A percentile compares a stretch with the other conserved stretches of the same genome.
phyloP scores from a whole-genome alignment of 2,329 filamentous ascomycete species.

The Trichoderma koningiopsis region DNA sequence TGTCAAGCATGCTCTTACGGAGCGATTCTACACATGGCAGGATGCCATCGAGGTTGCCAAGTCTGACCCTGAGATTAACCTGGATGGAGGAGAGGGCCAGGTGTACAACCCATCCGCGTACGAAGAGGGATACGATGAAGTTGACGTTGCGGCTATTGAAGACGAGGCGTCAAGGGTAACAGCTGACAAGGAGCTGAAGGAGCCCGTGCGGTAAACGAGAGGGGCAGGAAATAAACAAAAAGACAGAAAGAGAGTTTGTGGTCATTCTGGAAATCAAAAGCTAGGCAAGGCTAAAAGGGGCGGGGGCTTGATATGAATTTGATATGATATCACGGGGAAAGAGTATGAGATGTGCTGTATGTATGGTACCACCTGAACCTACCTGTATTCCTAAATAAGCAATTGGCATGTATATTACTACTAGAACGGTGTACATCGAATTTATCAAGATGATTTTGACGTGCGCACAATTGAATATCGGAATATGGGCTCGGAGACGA shows the following conservation, averaged over 20 bases:
- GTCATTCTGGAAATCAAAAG: neutral
- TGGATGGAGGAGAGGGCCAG: constrained; percentile 50
- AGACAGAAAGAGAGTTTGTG: neutral
- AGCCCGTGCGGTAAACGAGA: constrained; percentile 1
- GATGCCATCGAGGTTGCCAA: constrained; percentile 69
- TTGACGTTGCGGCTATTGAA: constrained; percentile 17
- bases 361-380: neutral
- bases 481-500: constrained; percentile 1
- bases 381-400: neutral
- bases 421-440: constrained; percentile 8
- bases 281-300: neutral
- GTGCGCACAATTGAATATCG: neutral
- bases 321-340: constrained; percentile 4
- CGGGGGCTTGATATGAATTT: neutral
- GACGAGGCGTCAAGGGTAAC: constrained; percentile 18
- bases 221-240: neutral
- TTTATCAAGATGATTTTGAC: constrained; percentile 15
- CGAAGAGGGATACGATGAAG: constrained; percentile 38
- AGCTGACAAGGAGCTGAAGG: neutral
- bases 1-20: constrained; percentile 83
- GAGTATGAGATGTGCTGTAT: constrained; percentile 2
- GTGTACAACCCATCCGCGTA: constrained; percentile 52
- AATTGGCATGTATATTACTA: constrained; percentile 18
- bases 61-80: constrained; percentile 67
- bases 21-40: constrained; percentile 86